Base-by-base conservation (phyloP, 352 stramenopile genomes). In the Phytopythium vexans region DNA sequence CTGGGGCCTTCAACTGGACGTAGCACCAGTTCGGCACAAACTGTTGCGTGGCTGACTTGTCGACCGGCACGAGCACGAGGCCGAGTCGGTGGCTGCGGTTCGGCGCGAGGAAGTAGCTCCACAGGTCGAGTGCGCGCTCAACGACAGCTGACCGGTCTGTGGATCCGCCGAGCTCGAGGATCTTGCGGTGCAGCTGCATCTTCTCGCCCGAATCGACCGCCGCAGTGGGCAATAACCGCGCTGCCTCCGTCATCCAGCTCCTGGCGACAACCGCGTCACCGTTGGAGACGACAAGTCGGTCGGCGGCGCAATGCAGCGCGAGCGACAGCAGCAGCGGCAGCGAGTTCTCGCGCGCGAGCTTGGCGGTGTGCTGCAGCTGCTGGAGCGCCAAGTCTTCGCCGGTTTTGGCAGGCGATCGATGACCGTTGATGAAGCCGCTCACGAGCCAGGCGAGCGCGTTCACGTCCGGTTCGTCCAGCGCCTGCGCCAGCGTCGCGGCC, bases 131-230 rank as follows among this genome's bases (percentile, higher is more conserved):
- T 38, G 41, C 35, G 39, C 41, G 1, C 37, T 59, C 3, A 46
- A 11, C 1, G 56, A 34, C 12, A 69, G 36, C 33, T 43, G 11
- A 43, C 21, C 21, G 21, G 2, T 27, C 21, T 27, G 21, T 27
- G 21, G 21, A 27, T 27, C 21, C 21, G 21, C 62, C 47, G 33
- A 74, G 46, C 7, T 65, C 55, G 33, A 56, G 64, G 4, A 83
- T 74, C 33, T 68, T 77, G 9, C 64, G 63, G 37, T 83, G 72
- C 5, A 83, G 46, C 32, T 74, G 60, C 72, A 83, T 80, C 36
- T 77, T 80, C 2, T 66, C 43, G 3, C 33, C 31, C 16, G 68
- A 41, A n/a, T 77, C 67, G 4, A 79, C 52, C 10, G 48, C 51
- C 4, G 67, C 58, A 11, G 44, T 11, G 27, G 66, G 68, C 46